A percentile compares a stretch with the other conserved stretches of the same genome.
Conservation (phyloP, 1,284 basidiomycete genomes). For the Takashimella koratensis region DNA sequence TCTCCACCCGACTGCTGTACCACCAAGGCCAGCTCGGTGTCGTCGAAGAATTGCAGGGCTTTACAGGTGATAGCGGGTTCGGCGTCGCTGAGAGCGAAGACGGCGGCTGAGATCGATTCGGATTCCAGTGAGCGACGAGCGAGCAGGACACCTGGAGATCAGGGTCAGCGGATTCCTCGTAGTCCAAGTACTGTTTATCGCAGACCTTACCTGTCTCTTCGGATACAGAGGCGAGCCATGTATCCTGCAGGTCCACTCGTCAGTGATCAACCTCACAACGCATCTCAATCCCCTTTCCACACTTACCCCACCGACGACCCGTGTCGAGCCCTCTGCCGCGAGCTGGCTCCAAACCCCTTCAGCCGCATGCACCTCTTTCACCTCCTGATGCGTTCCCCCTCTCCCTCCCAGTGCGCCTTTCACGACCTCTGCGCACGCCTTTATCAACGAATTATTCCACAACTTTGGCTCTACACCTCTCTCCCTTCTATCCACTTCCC, state of each 20-base stretch:
- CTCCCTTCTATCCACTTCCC: conserved; percentile 8
- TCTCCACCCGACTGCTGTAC: conserved; percentile 12
- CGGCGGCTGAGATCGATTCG: not conserved
- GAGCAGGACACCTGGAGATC: too few species aligned
- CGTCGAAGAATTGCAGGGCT: conserved; percentile 37
- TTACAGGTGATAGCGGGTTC: conserved; percentile 8
- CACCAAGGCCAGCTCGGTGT: conserved; percentile 33
- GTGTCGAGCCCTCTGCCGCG: not conserved
- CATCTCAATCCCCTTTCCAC: too few species aligned
- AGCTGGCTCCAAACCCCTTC: not conserved
- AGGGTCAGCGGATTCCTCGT: too few species aligned
- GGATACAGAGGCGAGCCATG: too few species aligned
- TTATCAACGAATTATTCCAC: conserved; percentile 23
- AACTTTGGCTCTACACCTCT: conserved; percentile 24
- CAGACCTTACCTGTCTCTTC: too few species aligned
- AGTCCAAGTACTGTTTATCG: too few species aligned
- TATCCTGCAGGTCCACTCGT: too few species aligned
- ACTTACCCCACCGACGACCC: not conserved
- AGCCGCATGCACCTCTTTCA: not conserved
- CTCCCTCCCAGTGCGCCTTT: conserved; percentile 5
- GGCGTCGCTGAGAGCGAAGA: not conserved
- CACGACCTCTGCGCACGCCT: conserved; percentile 12
- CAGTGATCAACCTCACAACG: too few species aligned
- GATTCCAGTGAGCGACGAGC: not conserved
- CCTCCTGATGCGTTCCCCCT: too few species aligned